Evolutionary conservation across 1,284 basidiomycete genomes (phyloP), one percentile per base, ranked within the genome.

Genomic region (Cutaneotrichosporon sp.): DNA sequence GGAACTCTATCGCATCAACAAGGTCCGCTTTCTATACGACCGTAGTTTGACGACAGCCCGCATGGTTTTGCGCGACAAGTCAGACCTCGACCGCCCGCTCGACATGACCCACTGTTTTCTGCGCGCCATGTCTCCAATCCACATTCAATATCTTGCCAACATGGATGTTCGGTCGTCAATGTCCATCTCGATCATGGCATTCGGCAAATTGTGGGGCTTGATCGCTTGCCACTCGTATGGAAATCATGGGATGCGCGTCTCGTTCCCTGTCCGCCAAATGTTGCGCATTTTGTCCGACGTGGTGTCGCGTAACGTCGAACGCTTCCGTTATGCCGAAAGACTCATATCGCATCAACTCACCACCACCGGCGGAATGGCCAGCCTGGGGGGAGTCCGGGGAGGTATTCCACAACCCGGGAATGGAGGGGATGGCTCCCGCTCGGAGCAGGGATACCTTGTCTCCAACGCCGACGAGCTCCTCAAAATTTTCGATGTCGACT

Each of bases 61-160:
- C 5, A 78, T 94, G 47, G 84, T 92, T 12, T 84, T 86, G 41
- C 78, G 82, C 44, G 79, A 76, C 50, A 78, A 79, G 61, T 79
- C 80, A 24, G 89, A 92, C 70, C 77, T 92, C 7, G 80, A 85
- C 34, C 75, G 75, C 3, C 88, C 89, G 2, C 76, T 92, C 79
- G 84, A 92, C 68, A 90, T 92, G 88, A 90, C 89, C 0, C 86
- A 91, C 70, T 87, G 84, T 56, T 88, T 86, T 66, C 77, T 92
- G 12, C 82, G 89, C 16, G 88, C 89, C 2, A 92, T 92, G 88
- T 88, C 86, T 64, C 90, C 89, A 2, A 90, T 92, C 51, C 89
- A 92, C 68, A 75, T 90, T 62, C 85, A 89, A 76, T 92, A 43
- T 27, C 78, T 88, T 35, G 82, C 78, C 20, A 89, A 90, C 64